Conservation (phyloP, 345 rosid species). For the Eucalyptus pauciflora region DNA sequence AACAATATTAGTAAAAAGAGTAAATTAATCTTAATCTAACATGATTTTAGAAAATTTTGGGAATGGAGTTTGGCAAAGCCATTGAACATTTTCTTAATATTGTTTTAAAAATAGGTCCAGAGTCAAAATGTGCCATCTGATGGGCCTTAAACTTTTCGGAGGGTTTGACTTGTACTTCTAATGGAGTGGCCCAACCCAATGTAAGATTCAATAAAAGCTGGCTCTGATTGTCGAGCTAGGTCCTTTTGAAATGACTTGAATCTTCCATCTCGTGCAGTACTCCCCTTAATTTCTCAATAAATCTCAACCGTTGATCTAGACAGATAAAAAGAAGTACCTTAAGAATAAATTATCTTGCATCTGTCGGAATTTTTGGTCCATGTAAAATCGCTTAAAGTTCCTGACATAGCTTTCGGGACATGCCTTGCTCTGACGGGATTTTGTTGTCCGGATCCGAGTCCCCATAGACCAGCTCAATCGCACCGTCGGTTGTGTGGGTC, state of each 20-base stretch:
- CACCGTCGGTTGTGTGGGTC: background rate
- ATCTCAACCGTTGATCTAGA: background rate
- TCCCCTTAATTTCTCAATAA: background rate
- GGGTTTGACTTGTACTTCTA: background rate
- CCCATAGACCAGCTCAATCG: background rate
- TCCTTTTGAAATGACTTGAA: background rate
- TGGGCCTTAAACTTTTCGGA: background rate
- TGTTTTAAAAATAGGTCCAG: background rate
- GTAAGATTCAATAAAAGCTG: background rate
- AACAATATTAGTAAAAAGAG: rapidly evolving
- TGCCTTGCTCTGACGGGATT: background rate
- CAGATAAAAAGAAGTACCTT: background rate
- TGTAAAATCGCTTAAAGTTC: background rate
- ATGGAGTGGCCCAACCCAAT: background rate
- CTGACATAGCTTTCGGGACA: background rate
- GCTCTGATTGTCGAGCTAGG: background rate
- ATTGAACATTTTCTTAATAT: background rate
- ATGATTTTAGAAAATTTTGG: background rate
- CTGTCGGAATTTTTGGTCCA: background rate
- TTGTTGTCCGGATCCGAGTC: background rate
- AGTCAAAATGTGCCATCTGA: background rate
- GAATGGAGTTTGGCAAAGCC: background rate
- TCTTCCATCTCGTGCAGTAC: background rate
- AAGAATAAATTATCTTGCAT: background rate
- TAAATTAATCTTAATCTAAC: background rate